Evolutionary conservation across 2,329 filamentous ascomycete genomes (phyloP), one percentile per base, ranked within the genome.

Genomic region (Myriosclerotinia duriaeana): DNA sequence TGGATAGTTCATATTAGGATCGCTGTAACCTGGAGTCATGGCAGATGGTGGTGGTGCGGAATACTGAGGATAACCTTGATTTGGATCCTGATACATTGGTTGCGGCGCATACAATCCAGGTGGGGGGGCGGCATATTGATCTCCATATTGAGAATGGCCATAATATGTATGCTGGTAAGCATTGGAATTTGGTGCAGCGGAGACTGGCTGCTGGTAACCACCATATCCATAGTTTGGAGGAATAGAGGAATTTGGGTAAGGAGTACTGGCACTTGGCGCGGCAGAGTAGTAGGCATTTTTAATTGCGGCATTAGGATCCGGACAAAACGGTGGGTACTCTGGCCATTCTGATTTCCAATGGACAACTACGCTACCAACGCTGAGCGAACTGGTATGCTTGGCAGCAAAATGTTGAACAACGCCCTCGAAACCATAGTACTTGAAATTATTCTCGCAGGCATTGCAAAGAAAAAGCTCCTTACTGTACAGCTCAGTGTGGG

Each of bases 311-410:
- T 79, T 79, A 65, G 86, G 85, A 70, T 89, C 83, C 30, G 85
- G 82, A 70, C 86, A 83, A 76, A 94, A 94, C 0, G 90, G 90
- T n/a, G 89, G 84, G 40, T 85, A 80, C 70, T 87, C 85, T 53
- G 91, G 91, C 92, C 91, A 96, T 75, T 92, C 89, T 3, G 90
- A 85, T 75, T 88, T 87, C 92, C 91, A 96, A 73, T 89, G 83
- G 20, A 94, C 89, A 53, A 93, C 86, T 56, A 90, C 80, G 72
- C 85, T 92, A 59, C 90, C 91, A 66, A 84, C 77, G 75, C 89
- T 92, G 66, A 94, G 85, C 17, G 81, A 78, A 66, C 77, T 86
- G 53, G 90, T 93, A 75, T 95, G 92, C 76, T 94, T 95, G 52
- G 90, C 90, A 66, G 90, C 90, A 74, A 88, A 94, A 76, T 96